Conservation (phyloP, 805 yeast species). For the Barnettozyma californica region DNA sequence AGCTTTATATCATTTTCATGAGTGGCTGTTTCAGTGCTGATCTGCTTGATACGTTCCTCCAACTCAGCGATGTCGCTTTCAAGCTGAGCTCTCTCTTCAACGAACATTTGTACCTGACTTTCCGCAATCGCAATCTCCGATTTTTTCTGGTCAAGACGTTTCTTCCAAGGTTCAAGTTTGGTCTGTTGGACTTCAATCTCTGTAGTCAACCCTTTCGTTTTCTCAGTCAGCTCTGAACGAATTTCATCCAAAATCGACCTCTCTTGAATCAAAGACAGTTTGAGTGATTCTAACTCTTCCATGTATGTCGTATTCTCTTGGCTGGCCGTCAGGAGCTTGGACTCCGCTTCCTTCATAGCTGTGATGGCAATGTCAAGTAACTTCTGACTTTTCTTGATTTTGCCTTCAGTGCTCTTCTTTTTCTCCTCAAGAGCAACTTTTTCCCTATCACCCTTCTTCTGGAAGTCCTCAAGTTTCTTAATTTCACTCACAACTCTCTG, state of each 20-base stretch:
- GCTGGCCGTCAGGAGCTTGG: constrained; percentile 40
- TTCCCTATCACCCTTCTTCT: constrained; percentile 45
- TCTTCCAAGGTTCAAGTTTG: constrained; percentile 80
- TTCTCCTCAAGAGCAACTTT: constrained; percentile 74
- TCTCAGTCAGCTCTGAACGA: constrained; percentile 60
- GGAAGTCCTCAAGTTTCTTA: constrained; percentile 29
- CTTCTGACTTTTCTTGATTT: constrained; percentile 55
- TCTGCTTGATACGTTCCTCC: constrained; percentile 37
- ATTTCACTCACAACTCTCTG: constrained; percentile 25
- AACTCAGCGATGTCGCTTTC: constrained; percentile 41
- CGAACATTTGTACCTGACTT: constrained; percentile 57
- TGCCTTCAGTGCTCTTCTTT: constrained; percentile 55
- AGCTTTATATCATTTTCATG: constrained; percentile 42
- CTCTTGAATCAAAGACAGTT: constrained; percentile 44
- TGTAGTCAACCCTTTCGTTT: constrained; percentile 63
- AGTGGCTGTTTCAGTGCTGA: constrained; percentile 43
- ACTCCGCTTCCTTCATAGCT: constrained; percentile 38
- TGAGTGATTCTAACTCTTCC: constrained; percentile 41
- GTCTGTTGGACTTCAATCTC: constrained; percentile 60
- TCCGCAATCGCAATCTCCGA: constrained; percentile 60
- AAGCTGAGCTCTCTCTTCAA: constrained; percentile 39
- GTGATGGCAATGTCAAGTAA: constrained; percentile 43
- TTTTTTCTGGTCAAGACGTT: constrained; percentile 54
- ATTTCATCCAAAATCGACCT: constrained; percentile 55
- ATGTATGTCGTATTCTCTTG: constrained; percentile 40